Conservation (phyloP, 2,329 filamentous ascomycete species). For the Pseudogymnoascus sp. region DNA sequence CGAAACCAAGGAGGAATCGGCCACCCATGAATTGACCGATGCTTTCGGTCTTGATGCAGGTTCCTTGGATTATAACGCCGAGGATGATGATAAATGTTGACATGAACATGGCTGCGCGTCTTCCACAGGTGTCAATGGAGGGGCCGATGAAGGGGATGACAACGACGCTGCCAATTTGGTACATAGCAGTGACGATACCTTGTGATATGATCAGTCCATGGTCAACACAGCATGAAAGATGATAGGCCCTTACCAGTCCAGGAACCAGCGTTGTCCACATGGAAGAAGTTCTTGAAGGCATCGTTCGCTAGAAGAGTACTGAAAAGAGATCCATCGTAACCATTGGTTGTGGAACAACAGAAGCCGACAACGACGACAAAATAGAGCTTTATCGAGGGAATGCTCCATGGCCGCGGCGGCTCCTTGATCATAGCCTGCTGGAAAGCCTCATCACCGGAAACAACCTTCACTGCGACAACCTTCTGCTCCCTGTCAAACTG, state of each 20-base stretch:
- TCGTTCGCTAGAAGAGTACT: slow-evolving; percentile 39
- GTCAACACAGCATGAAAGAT: neutral
- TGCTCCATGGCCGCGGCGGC: slow-evolving; percentile 35
- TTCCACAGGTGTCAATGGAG: slow-evolving; percentile 35
- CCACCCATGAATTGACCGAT: slow-evolving; percentile 45
- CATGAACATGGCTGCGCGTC: slow-evolving; percentile 46
- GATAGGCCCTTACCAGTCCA: slow-evolving; percentile 30
- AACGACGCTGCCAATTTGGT: slow-evolving; percentile 37
- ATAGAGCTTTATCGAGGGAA: slow-evolving; percentile 34
- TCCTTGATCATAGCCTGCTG: slow-evolving; percentile 47
- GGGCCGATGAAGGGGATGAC: slow-evolving; percentile 36
- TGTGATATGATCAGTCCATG: neutral
- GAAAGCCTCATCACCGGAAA: slow-evolving; percentile 44
- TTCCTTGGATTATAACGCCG: slow-evolving; percentile 39
- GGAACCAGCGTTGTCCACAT: slow-evolving; percentile 35
- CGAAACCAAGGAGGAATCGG: slow-evolving; percentile 44
- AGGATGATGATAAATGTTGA: slow-evolving; percentile 41
- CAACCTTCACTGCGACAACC: slow-evolving; percentile 33
- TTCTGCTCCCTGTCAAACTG: neutral
- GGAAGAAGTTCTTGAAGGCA: slow-evolving; percentile 33
- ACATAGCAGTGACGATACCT: slow-evolving; percentile 41
- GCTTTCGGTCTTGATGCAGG: slow-evolving; percentile 29
- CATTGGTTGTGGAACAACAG: slow-evolving; percentile 42
- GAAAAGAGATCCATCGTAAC: slow-evolving; percentile 41
- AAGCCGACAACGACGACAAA: slow-evolving; percentile 38